Evolutionary conservation across 192 early-diverging fungal genomes (phyloP).

Genomic region (Anaeromyces robustus): DNA sequence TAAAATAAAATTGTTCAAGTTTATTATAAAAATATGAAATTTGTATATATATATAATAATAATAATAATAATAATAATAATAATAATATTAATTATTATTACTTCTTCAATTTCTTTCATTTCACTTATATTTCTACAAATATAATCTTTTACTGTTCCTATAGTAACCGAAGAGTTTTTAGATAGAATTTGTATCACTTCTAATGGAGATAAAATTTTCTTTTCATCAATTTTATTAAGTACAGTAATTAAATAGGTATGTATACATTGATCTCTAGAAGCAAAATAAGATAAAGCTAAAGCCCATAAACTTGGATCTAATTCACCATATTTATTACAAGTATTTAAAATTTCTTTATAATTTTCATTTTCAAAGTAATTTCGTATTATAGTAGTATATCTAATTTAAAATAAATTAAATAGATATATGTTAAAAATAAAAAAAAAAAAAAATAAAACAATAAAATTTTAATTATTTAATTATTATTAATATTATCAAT

Average conservation of each 20-base stretch:
- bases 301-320: slow-evolving; percentile 26
- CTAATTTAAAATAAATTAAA: slow-evolving; percentile 6
- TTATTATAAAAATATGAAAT: no score
- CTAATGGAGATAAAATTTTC: slow-evolving; percentile 72
- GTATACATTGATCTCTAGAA: slow-evolving; percentile 46
- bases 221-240: slow-evolving; percentile 70
- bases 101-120: slow-evolving; percentile 41
- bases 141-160: slow-evolving; percentile 71
- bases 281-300: slow-evolving; percentile 26
- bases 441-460: background rate
- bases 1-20: no score
- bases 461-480: no score
- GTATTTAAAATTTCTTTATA: slow-evolving; percentile 16
- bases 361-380: slow-evolving; percentile 23
- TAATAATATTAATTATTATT: background rate
- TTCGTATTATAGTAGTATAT: slow-evolving; percentile 23
- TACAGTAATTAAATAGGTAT: slow-evolving; percentile 44
- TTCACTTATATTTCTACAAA: slow-evolving; percentile 60
- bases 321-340: slow-evolving; percentile 25
- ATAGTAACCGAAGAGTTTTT: slow-evolving; percentile 67
- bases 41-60: no score
- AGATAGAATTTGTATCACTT: slow-evolving; percentile 74
- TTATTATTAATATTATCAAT: no score
- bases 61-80: no score
- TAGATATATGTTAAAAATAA: background rate